Evolutionary conservation across 257 asterid species (phyloP), one percentile per base, ranked within the genome.

Genomic region (Anisodus acutangulus): DNA sequence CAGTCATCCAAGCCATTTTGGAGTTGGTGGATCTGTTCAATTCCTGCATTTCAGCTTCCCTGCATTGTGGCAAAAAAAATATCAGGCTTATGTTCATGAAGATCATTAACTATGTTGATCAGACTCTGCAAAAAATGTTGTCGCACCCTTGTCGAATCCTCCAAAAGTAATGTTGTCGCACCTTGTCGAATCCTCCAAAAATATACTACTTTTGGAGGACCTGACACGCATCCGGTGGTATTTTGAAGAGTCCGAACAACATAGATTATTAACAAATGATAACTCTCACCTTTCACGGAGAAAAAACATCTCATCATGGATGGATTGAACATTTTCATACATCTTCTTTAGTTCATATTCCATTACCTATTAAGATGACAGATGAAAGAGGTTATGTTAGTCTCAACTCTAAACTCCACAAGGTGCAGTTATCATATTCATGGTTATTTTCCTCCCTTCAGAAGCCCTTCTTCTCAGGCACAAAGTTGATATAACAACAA

Each of bases 11-110:
- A 16, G 89, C 91, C 98, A 95, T 92, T 86, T 89, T 92, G 19
- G 94, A 89, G 90, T 90, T 89, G 57, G 98, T 95, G 0, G 97
- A 92, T 85, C 78, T 79, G 84, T 95, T 95, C 54, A 94, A 90
- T 69, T 84, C 82, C 88, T 93, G 98, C 98, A 95, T 94, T 88
- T 95, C 97, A 78, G 86, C 90, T 86, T 94, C 98, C 92, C 98
- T 94, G 92, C 37, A 81, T 58, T n/a, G 68, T 64, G 62, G 62
- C 83, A 76, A 2, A 26, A 16, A 58, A 78, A 31, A 3, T 78
- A 53, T 53, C 47, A 53, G 31, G 64, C 9, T 16, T 0, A 41
- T 41, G 78, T 41, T 69, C 54, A 41, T 16, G 31, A 53, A 2
- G 6, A 4, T 70, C 41, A 41, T 70, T 17, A 16, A 41, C 9